A percentile compares a stretch with the other conserved stretches of the same genome.
Conservation (phyloP, 1,139 yeast genomes). For the Candida tunisiensis region DNA sequence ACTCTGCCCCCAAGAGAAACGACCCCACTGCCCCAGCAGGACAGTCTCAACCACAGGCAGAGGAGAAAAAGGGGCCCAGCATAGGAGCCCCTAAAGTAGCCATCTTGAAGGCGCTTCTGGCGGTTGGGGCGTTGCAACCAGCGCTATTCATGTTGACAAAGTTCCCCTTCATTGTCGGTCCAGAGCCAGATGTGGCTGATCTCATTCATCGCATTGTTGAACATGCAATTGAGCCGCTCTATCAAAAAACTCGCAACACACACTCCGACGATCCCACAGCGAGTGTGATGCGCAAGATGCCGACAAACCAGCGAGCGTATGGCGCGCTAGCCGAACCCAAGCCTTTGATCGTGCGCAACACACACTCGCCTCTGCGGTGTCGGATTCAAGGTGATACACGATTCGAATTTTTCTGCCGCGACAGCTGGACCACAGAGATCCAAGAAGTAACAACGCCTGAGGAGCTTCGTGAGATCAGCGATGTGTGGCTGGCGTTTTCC, state of each 20-base stretch:
- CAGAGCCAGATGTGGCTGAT: constrained; percentile 35
- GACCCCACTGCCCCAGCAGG: constrained; percentile 7
- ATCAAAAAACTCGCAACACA: too few species aligned
- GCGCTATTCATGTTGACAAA: constrained; percentile 40
- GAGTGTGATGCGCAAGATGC: too few species aligned
- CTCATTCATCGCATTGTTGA: constrained; percentile 34
- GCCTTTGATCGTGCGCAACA: too few species aligned
- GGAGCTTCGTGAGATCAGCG: constrained; percentile 30
- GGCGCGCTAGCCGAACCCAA: too few species aligned
- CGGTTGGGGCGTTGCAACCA: constrained; percentile 50
- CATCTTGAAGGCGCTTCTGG: constrained; percentile 36
- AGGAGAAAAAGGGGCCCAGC: constrained; percentile 5
- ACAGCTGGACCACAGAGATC: constrained; percentile 32
- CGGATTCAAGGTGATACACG: too few species aligned
- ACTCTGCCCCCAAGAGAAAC: constrained; percentile 27
- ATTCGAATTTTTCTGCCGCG: constrained; percentile 31
- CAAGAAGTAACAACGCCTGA: constrained; percentile 24
- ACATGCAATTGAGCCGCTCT: constrained; percentile 35
- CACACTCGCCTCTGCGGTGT: too few species aligned
- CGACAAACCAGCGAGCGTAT: too few species aligned
- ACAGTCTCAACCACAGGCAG: constrained; percentile 2
- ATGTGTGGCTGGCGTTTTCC: constrained; percentile 33
- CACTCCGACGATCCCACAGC: too few species aligned
- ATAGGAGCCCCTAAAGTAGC: constrained; percentile 19
- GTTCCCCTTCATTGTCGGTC: constrained; percentile 45